Conservation (phyloP, 2,329 filamentous ascomycete genomes). For the Macrophomina tecta region DNA sequence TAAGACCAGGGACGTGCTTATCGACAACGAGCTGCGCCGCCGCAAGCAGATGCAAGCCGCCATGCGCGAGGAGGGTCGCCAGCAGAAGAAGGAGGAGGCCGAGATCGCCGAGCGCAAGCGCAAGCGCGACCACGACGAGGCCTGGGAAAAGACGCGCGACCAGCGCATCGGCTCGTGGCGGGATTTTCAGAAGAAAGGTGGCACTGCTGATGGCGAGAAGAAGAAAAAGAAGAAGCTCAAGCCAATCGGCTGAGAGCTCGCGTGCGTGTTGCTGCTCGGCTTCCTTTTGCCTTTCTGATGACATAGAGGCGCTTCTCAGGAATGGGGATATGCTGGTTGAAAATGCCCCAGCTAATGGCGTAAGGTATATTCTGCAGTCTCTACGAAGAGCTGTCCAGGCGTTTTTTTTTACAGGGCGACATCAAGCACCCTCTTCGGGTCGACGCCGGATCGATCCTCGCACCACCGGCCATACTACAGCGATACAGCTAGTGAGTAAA, state of each 20-base stretch:
- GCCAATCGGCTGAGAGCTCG: slow-evolving; percentile 52
- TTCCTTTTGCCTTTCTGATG: background rate
- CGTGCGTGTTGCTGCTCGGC: background rate
- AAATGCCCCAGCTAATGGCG: slow-evolving; percentile 12
- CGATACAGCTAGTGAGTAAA: slow-evolving; percentile 25
- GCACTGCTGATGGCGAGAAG: slow-evolving; percentile 44
- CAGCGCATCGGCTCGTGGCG: slow-evolving; percentile 93
- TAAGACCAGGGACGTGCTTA: slow-evolving; percentile 86
- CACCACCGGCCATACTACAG: background rate
- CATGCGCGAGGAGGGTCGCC: slow-evolving; percentile 94
- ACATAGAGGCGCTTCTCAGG: background rate
- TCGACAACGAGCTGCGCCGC: slow-evolving; percentile 88
- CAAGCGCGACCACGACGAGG: slow-evolving; percentile 85
- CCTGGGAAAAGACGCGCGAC: slow-evolving; percentile 93
- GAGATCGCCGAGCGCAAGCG: slow-evolving; percentile 70
- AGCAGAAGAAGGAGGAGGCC: slow-evolving; percentile 84
- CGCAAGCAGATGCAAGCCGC: slow-evolving; percentile 87
- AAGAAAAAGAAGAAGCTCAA: slow-evolving; percentile 62
- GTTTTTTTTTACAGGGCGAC: slow-evolving; percentile 13
- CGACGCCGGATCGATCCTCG: slow-evolving; percentile 1
- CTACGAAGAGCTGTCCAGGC: slow-evolving; percentile 11
- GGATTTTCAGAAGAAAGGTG: slow-evolving; percentile 68
- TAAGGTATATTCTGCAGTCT: slow-evolving; percentile 13
- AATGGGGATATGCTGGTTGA: background rate
- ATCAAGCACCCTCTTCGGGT: background rate